Conservation (phyloP, 768 basidiomycete genomes). For the Boletus sensibilis region DNA sequence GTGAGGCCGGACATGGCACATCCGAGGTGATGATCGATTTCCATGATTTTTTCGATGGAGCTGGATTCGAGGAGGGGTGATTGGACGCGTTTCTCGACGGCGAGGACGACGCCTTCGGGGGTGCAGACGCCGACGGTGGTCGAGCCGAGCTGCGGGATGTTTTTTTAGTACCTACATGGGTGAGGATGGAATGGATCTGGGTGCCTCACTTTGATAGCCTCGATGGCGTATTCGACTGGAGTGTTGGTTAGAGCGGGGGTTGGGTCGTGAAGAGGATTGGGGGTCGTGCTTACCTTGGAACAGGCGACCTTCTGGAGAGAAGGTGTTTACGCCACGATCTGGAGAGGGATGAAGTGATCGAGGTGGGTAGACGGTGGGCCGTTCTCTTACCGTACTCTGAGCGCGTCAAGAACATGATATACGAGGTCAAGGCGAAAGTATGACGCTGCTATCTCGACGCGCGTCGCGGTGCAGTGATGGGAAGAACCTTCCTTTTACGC, state of each 20-base stretch:
- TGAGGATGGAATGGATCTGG: not conserved
- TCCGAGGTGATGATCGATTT: slow-evolving; percentile 94
- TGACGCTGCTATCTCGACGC: slow-evolving; percentile 37
- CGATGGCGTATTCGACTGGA: slow-evolving; percentile 98
- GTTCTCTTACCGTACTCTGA: slow-evolving; percentile 79
- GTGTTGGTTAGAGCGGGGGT: slow-evolving; percentile 14
- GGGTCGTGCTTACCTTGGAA: slow-evolving; percentile 77
- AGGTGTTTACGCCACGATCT: slow-evolving; percentile 99
- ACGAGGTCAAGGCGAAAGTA: slow-evolving; percentile 7
- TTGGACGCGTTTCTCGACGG: slow-evolving; percentile 97
- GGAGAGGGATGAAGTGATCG: slow-evolving; percentile 1
- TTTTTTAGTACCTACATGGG: not conserved
- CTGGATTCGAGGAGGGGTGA: slow-evolving; percentile 92
- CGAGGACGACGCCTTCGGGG: slow-evolving; percentile 86
- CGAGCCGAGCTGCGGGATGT: slow-evolving; percentile 76
- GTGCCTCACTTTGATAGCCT: slow-evolving; percentile 87
- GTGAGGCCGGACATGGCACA: slow-evolving; percentile 98
- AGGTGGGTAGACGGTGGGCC: not conserved
- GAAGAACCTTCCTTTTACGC: slow-evolving; percentile 30
- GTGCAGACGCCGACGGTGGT: slow-evolving; percentile 97
- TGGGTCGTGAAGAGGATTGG: not conserved
- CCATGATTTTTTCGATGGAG: slow-evolving; percentile 99
- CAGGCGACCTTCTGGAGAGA: slow-evolving; percentile 96
- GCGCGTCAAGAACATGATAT: slow-evolving; percentile 86
- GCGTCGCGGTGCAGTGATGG: slow-evolving; percentile 32